Evolutionary conservation across 805 yeast species (phyloP), one percentile per base, ranked within the genome.

Genomic region (Teunomyces kruisii): DNA sequence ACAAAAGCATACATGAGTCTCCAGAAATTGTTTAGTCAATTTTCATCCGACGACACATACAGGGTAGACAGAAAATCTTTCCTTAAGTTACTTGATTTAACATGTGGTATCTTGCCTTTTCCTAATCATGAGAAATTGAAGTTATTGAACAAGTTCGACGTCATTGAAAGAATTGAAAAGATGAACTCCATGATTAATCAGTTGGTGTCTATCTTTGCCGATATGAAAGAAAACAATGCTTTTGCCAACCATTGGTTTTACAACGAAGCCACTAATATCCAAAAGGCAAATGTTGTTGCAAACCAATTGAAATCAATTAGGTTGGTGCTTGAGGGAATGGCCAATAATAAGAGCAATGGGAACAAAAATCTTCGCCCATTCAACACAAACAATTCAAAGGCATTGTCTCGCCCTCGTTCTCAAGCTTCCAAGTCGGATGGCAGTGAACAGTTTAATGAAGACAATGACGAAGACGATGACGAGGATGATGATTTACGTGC

Each of bases 281-380:
- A 80, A 52, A 79, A 75, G 49, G 79, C 83, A 2, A 74, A 64
- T 47, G 71, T 80, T 24, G 79, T 80, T 32, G 79, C 83, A 7
- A 76, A 69, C 50, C 85, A 80, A 50, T 59, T 80, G 49, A 76
- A 75, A 50, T 71, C 82, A 2, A 72, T 80, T 39, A 68, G 81
- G 43, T 52, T 68, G 29, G 71, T 77, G 13, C 64, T 80, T 46
- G 83, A 78, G 45, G 70, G 75, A 9, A 63, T 79, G 54, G 69
- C 75, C 32, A 50, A 49, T 12, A 49, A 41, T 8, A 31, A 33
- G 39, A 12, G 39, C 6, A 42, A 17, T 16, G 40, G 35, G n/a
- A 14, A 37, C 3, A 50, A 52, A 9, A 62, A 64, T 6, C 55
- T 58, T 24, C 14, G 51, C 4, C 39, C 49, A 26, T 55, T 58